Evolutionary conservation across 805 yeast genomes (phyloP).

Genomic region (Wickerhamomyces queroliae): DNA sequence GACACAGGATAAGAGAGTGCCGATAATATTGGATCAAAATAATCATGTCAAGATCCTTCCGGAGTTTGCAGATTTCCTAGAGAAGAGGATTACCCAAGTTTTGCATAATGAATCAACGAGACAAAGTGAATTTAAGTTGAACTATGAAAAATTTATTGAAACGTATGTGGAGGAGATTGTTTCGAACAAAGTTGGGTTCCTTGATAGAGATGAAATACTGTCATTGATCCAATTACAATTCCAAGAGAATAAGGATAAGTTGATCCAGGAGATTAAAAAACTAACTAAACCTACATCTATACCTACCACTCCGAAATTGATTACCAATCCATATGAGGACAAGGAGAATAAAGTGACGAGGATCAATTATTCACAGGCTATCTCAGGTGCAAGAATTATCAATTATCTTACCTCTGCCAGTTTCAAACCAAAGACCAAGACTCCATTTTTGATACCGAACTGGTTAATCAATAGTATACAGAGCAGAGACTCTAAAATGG

Average conservation of each 20-base stretch:
- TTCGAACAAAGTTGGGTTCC: constrained; percentile 13
- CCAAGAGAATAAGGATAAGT: constrained; percentile 15
- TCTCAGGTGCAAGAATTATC: constrained; percentile 31
- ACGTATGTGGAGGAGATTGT: constrained; percentile 13
- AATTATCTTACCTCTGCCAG: constrained; percentile 30
- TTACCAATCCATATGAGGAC: constrained; percentile 1
- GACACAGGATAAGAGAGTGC: constrained; percentile 1
- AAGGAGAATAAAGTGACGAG: constrained; percentile 15
- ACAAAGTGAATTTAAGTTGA: constrained; percentile 6
- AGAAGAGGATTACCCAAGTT: constrained; percentile 6
- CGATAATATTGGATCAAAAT: not conserved
- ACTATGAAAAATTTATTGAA: constrained; percentile 11
- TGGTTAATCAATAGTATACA: not conserved
- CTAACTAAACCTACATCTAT: too few species aligned
- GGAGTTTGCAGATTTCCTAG: constrained; percentile 15
- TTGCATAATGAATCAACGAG: constrained; percentile 2
- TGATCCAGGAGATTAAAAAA: constrained; percentile 17
- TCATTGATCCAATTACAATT: constrained; percentile 15
- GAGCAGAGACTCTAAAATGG: not conserved
- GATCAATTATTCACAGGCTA: constrained; percentile 27
- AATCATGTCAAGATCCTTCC: constrained; percentile 12
- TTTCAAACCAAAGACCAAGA: constrained; percentile 17
- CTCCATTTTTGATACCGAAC: not conserved
- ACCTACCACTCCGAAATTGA: not conserved
- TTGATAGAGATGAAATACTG: constrained; percentile 17